Evolutionary conservation across 306 rosid species (phyloP).

Genomic region (Ceratonia siliqua): DNA sequence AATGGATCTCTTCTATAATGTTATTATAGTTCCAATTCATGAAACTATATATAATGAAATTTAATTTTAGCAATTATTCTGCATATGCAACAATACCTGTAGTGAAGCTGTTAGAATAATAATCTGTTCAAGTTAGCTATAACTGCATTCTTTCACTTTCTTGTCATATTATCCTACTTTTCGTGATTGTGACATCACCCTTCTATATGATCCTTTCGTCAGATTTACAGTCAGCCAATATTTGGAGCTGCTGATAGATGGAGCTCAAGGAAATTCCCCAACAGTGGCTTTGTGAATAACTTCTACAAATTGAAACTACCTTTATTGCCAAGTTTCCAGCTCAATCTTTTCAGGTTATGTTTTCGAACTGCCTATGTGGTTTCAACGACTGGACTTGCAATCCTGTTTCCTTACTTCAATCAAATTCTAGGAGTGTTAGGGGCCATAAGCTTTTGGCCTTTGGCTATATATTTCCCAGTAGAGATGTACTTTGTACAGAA

Average conservation of each 20-base stretch:
- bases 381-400: constrained; percentile 64
- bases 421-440: constrained; percentile 77
- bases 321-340: constrained; percentile 42
- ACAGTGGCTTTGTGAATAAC: constrained; percentile 60
- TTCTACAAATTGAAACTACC: constrained; percentile 60
- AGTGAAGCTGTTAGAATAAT: not conserved
- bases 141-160: not conserved
- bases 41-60: too few relatives aligned
- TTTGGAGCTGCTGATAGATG: constrained; percentile 64
- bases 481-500: constrained; percentile 84
- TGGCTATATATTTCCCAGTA: constrained; percentile 83
- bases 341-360: constrained; percentile 60
- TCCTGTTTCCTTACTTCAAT: constrained; percentile 84
- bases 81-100: not conserved
- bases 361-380: constrained; percentile 72
- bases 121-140: not conserved
- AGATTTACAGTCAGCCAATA: constrained; percentile 74
- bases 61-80: not conserved
- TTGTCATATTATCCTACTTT: not conserved
- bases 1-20: too few relatives aligned
- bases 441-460: constrained; percentile 88
- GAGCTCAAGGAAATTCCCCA: constrained; percentile 50
- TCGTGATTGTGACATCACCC: not conserved
- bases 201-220: constrained; percentile 19
- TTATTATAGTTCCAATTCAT: too few relatives aligned